Base-by-base conservation (phyloP, 2,329 filamentous ascomycete genomes). In the Exserohilum turcica region DNA sequence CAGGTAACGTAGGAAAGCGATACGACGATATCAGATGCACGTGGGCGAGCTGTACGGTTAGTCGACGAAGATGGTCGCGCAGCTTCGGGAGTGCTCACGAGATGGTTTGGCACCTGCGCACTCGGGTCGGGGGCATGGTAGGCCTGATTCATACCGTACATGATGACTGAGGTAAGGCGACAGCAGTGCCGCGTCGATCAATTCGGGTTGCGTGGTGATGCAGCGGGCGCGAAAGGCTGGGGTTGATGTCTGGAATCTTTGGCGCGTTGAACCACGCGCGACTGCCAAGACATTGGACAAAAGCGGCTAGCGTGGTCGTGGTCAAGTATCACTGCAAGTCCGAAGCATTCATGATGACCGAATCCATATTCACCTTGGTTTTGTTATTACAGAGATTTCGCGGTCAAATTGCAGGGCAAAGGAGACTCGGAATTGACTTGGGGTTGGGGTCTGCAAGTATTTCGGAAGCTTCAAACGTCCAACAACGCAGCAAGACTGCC, bases 1-100 rank as follows among this genome's bases (percentile, higher is more conserved):
- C 83, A 44, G 86, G 85, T 68, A 89, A 85, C 55, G 84, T 77
- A 2, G 93, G 90, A 75, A 92, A 97, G 66, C 88, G 85, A 73
- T 88, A 89, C 35, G 87, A 88, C 43, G 92, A 97, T 60, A 97
- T 81, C 57, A 97, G 85, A 74, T 97, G 93, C 65, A 97, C 86
- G 78, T 97, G 93, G 47, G 87, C 88, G 70, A 95, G 84, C 90
- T 94, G 54, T 33, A 28, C 38, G 37, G 49, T 67, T 48, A 68
- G 66, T 55, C 46, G 45, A 42, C 29, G 16, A 51, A 44, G 24
- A 57, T 43, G 48, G 38, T 35, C 31, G 36, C 31, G 36, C 49
- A 52, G 48, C 48, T 54, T 42, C 36, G 27, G 52, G 52, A 38
- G 54, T 45, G 61, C 70, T 60, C 58, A 74, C 71, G 13, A 74